Conservation (phyloP, 306 rosid species). For the Adenanthera pavonina region DNA sequence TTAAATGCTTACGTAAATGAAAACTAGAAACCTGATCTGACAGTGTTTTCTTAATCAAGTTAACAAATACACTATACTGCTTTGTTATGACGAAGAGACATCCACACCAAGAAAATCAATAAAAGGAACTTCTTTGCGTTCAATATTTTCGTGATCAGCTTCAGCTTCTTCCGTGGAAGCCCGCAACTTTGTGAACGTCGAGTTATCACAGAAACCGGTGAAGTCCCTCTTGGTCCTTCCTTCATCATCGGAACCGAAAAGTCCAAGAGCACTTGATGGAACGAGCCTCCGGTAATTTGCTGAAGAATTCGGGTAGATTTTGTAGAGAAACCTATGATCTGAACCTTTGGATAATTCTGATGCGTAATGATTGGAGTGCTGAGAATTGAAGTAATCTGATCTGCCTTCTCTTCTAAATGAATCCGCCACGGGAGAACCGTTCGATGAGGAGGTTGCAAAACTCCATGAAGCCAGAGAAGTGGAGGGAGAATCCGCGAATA, state of each 20-base stretch:
- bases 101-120: constrained; percentile 73
- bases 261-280: constrained; percentile 41
- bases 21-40: not conserved
- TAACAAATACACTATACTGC: constrained; percentile 12
- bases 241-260: constrained; percentile 13
- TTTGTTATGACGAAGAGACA: constrained; percentile 44
- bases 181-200: constrained; percentile 26
- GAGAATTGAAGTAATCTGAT: constrained; percentile 27
- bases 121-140: constrained; percentile 51
- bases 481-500: constrained; percentile 18
- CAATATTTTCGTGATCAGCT: constrained; percentile 10
- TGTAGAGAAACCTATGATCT: constrained; percentile 20
- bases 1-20: not conserved
- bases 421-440: constrained; percentile 11
- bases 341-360: constrained; percentile 38
- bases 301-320: constrained; percentile 39
- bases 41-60: constrained; percentile 6
- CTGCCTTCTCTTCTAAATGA: constrained; percentile 40
- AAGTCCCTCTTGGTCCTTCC: constrained; percentile 37
- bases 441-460: constrained; percentile 42
- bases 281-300: constrained; percentile 38
- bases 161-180: constrained; percentile 37
- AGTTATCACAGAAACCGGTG: constrained; percentile 26
- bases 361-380: constrained; percentile 9
- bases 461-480: constrained; percentile 45